Conservation (phyloP, 2,329 filamentous ascomycete genomes). For the Microdochium bolleyi region DNA sequence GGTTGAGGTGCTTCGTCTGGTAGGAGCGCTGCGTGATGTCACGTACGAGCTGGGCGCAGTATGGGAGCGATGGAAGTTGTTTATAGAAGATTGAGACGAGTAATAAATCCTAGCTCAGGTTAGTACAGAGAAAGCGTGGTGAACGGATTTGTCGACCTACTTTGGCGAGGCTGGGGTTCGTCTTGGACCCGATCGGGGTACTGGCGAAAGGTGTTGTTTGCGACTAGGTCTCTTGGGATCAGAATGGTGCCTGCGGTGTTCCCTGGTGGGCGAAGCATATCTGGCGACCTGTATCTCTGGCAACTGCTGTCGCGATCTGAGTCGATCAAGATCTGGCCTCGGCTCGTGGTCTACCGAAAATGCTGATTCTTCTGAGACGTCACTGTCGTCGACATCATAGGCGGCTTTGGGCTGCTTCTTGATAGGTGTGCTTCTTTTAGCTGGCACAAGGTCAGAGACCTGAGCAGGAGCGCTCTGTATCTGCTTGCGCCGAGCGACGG, state of each 20-base stretch:
- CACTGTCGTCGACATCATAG: not conserved
- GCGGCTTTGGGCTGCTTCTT: not conserved
- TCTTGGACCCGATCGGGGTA: not conserved
- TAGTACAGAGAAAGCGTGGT: not conserved
- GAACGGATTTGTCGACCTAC: not conserved
- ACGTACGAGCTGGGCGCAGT: not conserved
- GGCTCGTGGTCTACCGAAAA: not conserved
- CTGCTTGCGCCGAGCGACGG: not conserved
- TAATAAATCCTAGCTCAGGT: not conserved
- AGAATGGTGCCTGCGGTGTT: not conserved
- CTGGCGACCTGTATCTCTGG: not conserved
- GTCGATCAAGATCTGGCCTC: not conserved
- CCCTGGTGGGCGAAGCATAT: not conserved
- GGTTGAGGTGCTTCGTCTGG: not conserved
- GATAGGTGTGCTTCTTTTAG: not conserved
- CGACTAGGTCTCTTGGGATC: not conserved
- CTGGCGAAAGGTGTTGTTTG: not conserved
- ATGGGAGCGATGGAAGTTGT: not conserved
- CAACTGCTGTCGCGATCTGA: not conserved
- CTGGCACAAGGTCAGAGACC: not conserved
- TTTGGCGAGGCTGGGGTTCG: not conserved
- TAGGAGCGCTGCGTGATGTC: not conserved
- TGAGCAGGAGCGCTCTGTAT: not conserved
- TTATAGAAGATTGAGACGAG: not conserved
- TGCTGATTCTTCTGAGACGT: not conserved